Evolutionary conservation across 2,329 filamentous ascomycete genomes (phyloP).

Genomic region (Cercospora sp.): DNA sequence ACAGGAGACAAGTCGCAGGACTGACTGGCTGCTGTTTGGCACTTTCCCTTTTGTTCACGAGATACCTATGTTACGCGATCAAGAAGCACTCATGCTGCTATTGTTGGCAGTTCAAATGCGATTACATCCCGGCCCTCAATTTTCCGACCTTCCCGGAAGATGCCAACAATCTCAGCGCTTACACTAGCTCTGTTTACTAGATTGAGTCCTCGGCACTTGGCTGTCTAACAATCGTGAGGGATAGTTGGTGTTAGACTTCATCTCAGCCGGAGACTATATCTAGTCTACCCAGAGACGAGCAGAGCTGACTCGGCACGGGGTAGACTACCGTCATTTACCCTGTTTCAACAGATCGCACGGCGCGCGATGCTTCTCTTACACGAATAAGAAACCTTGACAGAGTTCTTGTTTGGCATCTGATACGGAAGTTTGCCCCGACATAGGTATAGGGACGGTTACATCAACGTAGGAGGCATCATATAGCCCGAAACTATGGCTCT

Average conservation of each 20-base stretch:
- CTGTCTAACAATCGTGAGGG: not conserved
- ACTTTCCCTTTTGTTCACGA: slow-evolving; percentile 3
- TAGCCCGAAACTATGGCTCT: not conserved
- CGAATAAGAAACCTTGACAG: not conserved
- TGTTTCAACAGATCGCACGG: not conserved
- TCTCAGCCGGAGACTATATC: not conserved
- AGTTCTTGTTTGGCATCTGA: not conserved
- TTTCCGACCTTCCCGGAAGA: not conserved
- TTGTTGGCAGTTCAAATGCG: not conserved
- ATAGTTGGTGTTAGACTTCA: not conserved
- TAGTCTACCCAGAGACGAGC: not conserved
- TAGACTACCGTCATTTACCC: not conserved
- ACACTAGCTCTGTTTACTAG: not conserved
- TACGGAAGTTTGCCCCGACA: not conserved
- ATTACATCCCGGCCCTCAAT: not conserved
- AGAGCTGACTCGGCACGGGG: not conserved
- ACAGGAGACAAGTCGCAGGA: not conserved
- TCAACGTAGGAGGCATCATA: not conserved
- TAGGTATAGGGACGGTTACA: not conserved
- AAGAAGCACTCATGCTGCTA: not conserved
- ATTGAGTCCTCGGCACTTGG: not conserved
- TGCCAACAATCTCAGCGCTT: not conserved
- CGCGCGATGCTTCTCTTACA: not conserved
- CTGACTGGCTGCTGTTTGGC: not conserved
- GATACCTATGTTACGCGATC: slow-evolving; percentile 1